Percentiles rank a stretch among this genome's conserved stretches.
These are phyloP conservation scores for Cercis canadensis DNA, from an alignment of 306 rosid genomes.

Conservation along the genomic window DNA sequence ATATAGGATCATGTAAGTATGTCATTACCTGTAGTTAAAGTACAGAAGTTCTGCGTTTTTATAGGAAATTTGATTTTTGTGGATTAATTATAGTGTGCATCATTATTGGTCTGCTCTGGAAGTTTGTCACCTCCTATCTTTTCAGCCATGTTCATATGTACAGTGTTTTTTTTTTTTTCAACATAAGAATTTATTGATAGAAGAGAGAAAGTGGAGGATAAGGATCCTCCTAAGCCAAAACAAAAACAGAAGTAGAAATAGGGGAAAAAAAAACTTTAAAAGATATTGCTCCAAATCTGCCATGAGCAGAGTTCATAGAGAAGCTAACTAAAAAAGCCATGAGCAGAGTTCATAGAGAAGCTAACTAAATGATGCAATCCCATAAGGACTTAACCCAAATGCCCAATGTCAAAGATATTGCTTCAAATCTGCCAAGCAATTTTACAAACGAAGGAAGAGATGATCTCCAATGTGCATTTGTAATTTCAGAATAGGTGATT, in stretches of 20 bases:
- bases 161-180: neutral
- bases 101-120: neutral
- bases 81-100: constrained; percentile 10
- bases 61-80: constrained; percentile 24
- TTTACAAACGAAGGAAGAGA: neutral
- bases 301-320: neutral
- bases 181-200: neutral
- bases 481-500: neutral
- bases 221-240: neutral
- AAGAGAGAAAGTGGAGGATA: neutral
- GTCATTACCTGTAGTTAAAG: constrained; percentile 23
- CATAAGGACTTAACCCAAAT: neutral
- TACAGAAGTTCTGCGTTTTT: neutral
- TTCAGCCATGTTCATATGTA: neutral
- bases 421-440: neutral
- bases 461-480: neutral
- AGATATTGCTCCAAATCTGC: neutral
- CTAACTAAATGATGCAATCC: too few relatives aligned
- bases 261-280: neutral
- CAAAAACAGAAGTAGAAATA: constrained; percentile 3
- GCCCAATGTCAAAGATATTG: neutral
- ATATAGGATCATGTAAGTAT: constrained; percentile 87
- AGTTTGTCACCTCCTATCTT: constrained; percentile 17
- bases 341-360: neutral
- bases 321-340: neutral